phyloP scores from a whole-genome alignment of 352 stramenopile species.

The Phytophthora lateralis region DNA sequence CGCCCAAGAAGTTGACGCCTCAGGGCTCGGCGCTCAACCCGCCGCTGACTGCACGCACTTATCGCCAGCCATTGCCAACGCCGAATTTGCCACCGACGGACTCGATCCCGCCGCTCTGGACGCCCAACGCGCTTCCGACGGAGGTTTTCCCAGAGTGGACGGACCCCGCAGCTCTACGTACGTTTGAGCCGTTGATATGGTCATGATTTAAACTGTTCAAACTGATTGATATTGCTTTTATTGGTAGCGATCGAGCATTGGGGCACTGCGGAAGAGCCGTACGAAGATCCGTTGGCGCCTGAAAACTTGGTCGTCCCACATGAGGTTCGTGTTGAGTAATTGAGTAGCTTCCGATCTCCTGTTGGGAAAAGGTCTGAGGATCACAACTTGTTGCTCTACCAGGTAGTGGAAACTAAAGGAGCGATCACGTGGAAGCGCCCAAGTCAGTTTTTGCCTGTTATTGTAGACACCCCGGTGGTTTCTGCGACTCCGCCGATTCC shows the following conservation, averaged over 20 bases:
- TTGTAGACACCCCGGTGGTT: slow-evolving; percentile 38
- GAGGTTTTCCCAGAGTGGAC: slow-evolving; percentile 75
- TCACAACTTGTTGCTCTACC: background rate
- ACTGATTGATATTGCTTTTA: background rate
- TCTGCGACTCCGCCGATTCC: slow-evolving; percentile 16
- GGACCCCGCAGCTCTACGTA: slow-evolving; percentile 29
- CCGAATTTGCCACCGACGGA: slow-evolving; percentile 36
- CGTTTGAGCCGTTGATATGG: background rate
- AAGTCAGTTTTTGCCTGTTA: slow-evolving; percentile 56
- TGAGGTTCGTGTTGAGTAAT: slow-evolving; percentile 22
- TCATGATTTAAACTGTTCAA: background rate
- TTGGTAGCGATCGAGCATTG: slow-evolving; percentile 52
- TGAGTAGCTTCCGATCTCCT: background rate
- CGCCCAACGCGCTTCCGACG: slow-evolving; percentile 30
- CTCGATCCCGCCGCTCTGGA: slow-evolving; percentile 51
- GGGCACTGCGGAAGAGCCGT: slow-evolving; percentile 46
- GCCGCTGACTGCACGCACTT: slow-evolving; percentile 1
- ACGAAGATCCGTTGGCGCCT: slow-evolving; percentile 44
- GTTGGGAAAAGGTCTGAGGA: background rate
- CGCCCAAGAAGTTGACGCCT: slow-evolving; percentile 42
- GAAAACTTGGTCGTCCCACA: slow-evolving; percentile 34
- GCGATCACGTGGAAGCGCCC: slow-evolving; percentile 68
- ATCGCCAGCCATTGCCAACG: slow-evolving; percentile 33
- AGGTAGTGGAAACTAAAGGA: background rate
- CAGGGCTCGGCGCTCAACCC: slow-evolving; percentile 28